Evolutionary conservation across 148 eudicot species (phyloP), one percentile per base, ranked within the genome.

Genomic region (Euryodendron excelsum): DNA sequence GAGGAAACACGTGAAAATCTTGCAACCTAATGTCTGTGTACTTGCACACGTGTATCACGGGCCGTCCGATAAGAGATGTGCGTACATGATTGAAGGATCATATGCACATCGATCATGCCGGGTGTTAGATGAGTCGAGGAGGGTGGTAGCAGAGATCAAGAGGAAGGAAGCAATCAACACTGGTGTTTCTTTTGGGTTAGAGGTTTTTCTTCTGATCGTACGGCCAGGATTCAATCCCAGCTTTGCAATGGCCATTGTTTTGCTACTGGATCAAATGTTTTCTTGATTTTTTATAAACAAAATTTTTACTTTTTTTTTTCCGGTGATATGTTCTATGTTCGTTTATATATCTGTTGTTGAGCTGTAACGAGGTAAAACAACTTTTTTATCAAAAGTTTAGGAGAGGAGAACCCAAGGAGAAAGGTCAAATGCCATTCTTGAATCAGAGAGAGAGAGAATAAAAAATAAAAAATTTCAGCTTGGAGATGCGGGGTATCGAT

Each of bases 401-500:
- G 45, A 41, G 45, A 41, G 44, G 44, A 39, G 45, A 41, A 41
- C 45, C 4, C 45, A 41, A n/a, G n/a, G n/a, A 41, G 45, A 41
- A 41, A 41, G 45, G 7, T 1, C 45, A 41, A 41, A 41, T 41
- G 45, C 45, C 45, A 41, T 5, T 41, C 9, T 41, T 39, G 4
- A 39, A 39, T 39, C 8, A 39, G 8, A 39, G 8, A 41, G 8
- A 41, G 8, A 41, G 8, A 41, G 8, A 41, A 41, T 4, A 41
- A 41, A 41, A 41, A 41, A 41, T 9, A 41, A 41, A 41, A 9
- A 41, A 0, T 3, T 41, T 41, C 45, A 41, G 0, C 0, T 4
- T 88, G 90, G 90, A 88, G 97, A 94, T 89, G 97, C 91, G 93
- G 97, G 97, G 98, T 89, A 92, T 92, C 95, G 95, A 94, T 94